phyloP scores from a whole-genome alignment of 768 basidiomycete genomes.

The Clathrus columnatus region DNA sequence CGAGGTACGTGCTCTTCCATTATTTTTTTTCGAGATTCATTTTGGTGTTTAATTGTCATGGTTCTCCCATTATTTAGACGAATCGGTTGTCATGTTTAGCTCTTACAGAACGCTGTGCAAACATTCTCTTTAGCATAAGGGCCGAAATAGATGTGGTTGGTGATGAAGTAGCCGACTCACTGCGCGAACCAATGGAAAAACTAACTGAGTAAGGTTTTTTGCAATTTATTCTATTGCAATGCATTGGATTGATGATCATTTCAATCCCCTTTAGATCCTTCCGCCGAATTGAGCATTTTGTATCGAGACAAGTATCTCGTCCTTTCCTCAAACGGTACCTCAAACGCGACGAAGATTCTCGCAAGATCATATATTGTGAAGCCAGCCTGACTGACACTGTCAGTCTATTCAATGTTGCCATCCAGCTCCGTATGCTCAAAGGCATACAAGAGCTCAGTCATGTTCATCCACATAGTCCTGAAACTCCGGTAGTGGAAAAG shows the following conservation, averaged over 20 bases:
- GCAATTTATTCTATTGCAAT: conserved; percentile 1
- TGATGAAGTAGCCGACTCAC: conserved; percentile 33
- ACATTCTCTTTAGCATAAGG: conserved; percentile 52
- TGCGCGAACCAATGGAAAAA: conserved; percentile 40
- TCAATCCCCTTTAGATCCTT: conserved; percentile 29
- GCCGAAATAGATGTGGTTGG: conserved; percentile 57
- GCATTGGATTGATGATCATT: background rate
- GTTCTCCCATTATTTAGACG: conserved; percentile 31
- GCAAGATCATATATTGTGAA: conserved; percentile 44
- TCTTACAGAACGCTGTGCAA: conserved; percentile 65
- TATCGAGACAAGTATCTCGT: conserved; percentile 49
- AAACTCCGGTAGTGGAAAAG: background rate
- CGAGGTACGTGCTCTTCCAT: conserved; percentile 37
- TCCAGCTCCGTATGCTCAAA: conserved; percentile 47
- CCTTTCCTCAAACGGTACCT: conserved; percentile 76
- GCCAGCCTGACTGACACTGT: conserved; percentile 46
- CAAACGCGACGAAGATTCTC: conserved; percentile 58
- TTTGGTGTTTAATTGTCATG: background rate
- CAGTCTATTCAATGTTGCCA: conserved; percentile 44
- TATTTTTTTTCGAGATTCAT: background rate
- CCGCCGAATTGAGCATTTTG: conserved; percentile 36
- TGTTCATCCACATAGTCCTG: background rate
- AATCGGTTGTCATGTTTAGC: conserved; percentile 62
- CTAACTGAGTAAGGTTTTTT: conserved; percentile 36
- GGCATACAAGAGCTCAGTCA: conserved; percentile 29